A percentile compares a stretch with the other conserved stretches of the same genome.
Conservation (phyloP, 306 rosid genomes). For the Acacia acuminata region DNA sequence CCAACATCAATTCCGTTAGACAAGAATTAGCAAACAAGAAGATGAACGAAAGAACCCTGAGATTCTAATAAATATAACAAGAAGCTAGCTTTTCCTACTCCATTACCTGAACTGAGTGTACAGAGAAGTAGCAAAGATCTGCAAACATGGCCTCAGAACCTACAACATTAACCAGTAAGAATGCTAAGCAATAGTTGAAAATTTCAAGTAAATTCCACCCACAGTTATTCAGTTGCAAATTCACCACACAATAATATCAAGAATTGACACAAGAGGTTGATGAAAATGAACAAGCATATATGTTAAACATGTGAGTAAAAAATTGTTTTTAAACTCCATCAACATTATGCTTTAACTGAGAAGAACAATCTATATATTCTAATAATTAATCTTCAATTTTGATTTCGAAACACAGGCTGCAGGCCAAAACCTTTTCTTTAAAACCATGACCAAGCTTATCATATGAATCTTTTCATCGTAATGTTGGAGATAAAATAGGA, state of each 20-base stretch:
- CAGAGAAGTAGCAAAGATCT: conserved; percentile 95
- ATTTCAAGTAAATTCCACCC: not conserved
- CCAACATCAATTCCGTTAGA: conserved; percentile 32
- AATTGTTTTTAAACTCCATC: not conserved
- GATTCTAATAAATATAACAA: conserved; percentile 15
- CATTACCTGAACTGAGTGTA: conserved; percentile 92
- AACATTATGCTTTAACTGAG: not conserved
- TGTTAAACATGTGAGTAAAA: not conserved
- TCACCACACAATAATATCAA: conserved; percentile 13
- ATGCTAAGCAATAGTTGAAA: conserved; percentile 27
- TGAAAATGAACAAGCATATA: not conserved
- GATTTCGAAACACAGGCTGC: not conserved
- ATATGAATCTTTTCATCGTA: not conserved
- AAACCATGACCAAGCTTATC: conserved; percentile 1
- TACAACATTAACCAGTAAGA: conserved; percentile 38
- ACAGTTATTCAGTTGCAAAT: not conserved
- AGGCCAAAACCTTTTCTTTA: not conserved
- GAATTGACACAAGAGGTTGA: not conserved
- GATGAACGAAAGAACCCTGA: conserved; percentile 11
- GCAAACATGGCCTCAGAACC: conserved; percentile 99
- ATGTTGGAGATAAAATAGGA: not conserved
- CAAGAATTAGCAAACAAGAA: conserved; percentile 19
- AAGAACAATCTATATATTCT: not conserved
- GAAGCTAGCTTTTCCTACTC: not conserved
- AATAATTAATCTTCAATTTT: conserved; percentile 8